phyloP scores from a whole-genome alignment of 306 rosid species.

The Malus fusca region DNA sequence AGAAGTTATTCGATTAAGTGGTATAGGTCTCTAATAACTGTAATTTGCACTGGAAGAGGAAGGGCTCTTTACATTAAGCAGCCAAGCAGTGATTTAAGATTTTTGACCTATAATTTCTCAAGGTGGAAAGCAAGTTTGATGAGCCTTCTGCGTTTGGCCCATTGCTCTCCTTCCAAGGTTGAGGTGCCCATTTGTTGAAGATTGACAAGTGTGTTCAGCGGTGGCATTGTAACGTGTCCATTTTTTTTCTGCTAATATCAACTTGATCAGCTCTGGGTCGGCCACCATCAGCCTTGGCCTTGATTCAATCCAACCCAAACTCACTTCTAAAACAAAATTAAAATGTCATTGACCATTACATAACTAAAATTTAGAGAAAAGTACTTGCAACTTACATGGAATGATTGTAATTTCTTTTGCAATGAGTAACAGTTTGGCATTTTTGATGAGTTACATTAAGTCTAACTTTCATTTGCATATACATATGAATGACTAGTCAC shows the following conservation, averaged over 20 bases:
- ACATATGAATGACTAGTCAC: too few species aligned
- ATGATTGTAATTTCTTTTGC: too few species aligned
- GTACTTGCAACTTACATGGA: too few species aligned
- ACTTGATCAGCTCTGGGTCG: slow-evolving; percentile 27
- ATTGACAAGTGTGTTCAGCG: slow-evolving; percentile 23
- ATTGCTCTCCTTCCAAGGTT: slow-evolving; percentile 32
- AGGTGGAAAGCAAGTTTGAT: slow-evolving; percentile 36
- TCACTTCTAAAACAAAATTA: slow-evolving; percentile 20
- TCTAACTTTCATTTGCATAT: too few species aligned
- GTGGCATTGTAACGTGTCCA: slow-evolving; percentile 24
- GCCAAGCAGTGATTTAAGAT: background rate
- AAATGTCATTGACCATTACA: background rate
- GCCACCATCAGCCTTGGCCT: slow-evolving; percentile 31
- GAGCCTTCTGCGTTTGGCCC: slow-evolving; percentile 35
- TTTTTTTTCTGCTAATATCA: slow-evolving; percentile 23
- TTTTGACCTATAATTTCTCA: slow-evolving; percentile 33
- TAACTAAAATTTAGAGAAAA: too few species aligned
- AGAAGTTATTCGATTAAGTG: background rate
- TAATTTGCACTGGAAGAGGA: too few species aligned
- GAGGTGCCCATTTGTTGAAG: slow-evolving; percentile 31
- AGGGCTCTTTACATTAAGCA: too few species aligned
- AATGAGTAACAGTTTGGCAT: too few species aligned
- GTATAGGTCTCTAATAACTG: too few species aligned
- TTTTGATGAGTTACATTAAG: too few species aligned
- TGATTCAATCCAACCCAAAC: slow-evolving; percentile 24